Base-by-base conservation (phyloP, 2,329 filamentous ascomycete species). In the Uncinocarpus reesii region DNA sequence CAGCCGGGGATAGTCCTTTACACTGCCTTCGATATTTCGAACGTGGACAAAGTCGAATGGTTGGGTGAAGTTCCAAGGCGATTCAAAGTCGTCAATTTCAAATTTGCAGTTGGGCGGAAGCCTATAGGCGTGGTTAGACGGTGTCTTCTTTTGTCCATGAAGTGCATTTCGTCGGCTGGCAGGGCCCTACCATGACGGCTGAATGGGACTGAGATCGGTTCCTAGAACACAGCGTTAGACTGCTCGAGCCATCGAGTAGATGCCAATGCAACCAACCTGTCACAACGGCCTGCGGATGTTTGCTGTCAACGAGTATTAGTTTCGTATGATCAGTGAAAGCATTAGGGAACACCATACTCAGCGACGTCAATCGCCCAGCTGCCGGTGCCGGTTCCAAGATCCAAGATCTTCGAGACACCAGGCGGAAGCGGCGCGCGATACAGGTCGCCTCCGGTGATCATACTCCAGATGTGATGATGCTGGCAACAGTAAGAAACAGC, bases 1-100 rank as follows among this genome's bases (percentile, higher is more conserved):
- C 2, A 63, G 53, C 1, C 51, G 52, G 15, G 26, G 43, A 13
- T 50, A 58, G 29, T 62, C 53, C 11, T 53, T 53, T 11, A 62
- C 52, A 3, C 52, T 57, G 7, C 58, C 60, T 45, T 57, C 54
- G 11, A 63, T 50, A 13, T 53, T 53, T 7, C 58, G 59, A 15
- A 48, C 52, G 34, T 63, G 59, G 43, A 63, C 60, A 23, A 55
- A 60, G 36, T 63, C 59, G 37, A 63, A 63, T 2, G 47, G 40
- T 4, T 51, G 41, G 7, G 41, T 35, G 42, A 54, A 62, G 13
- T 50, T 50, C 61, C 61, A 63, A 1, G 53, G 42, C 1, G 54
- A 34, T 43, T 63, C 60, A 20, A 56, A 57, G 43, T 63, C 59
- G 42, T 63, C 60, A 41, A 62, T 54, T 36, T 58, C 56, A 38